A percentile compares a stretch with the other conserved stretches of the same genome.
Conservation (phyloP, 208 protist species). For the Crithidia mellificae region DNA sequence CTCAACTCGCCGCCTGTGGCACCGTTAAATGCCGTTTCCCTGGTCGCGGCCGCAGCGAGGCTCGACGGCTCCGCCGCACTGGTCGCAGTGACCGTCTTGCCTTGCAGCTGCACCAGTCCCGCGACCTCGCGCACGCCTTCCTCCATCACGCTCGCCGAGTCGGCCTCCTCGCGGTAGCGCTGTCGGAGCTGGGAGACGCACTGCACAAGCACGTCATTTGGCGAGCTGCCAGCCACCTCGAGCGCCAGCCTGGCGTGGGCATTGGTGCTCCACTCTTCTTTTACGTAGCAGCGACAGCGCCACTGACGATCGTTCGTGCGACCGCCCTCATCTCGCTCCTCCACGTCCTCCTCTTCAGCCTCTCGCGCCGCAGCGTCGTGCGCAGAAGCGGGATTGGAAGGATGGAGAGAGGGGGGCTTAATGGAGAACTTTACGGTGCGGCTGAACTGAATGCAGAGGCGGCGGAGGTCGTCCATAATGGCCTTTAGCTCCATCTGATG, state of each 20-base stretch:
- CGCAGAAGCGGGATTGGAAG: not conserved
- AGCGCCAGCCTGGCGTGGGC: slow-evolving; percentile 45
- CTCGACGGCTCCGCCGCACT: slow-evolving; percentile 13
- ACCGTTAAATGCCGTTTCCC: too few species aligned
- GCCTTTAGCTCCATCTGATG: slow-evolving; percentile 75
- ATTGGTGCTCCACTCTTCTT: slow-evolving; percentile 77
- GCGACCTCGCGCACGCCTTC: slow-evolving; percentile 71
- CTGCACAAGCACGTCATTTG: slow-evolving; percentile 60
- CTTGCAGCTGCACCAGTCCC: slow-evolving; percentile 35
- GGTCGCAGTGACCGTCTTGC: slow-evolving; percentile 27
- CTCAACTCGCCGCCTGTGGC: too few species aligned
- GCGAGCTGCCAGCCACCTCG: slow-evolving; percentile 48
- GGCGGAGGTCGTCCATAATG: slow-evolving; percentile 70
- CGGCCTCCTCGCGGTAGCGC: slow-evolving; percentile 52
- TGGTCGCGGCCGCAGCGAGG: too few species aligned
- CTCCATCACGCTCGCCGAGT: slow-evolving; percentile 53
- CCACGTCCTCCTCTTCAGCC: too few species aligned
- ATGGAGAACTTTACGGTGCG: slow-evolving; percentile 82
- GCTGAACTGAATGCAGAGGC: slow-evolving; percentile 74
- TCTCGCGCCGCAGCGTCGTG: not conserved
- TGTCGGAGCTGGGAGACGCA: slow-evolving; percentile 62
- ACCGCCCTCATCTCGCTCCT: too few species aligned
- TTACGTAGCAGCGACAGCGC: slow-evolving; percentile 82
- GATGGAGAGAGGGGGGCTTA: slow-evolving; percentile 71
- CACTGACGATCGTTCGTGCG: too few species aligned